phyloP scores from a whole-genome alignment of 306 rosid genomes.

The Styphnolobium japonicum region DNA sequence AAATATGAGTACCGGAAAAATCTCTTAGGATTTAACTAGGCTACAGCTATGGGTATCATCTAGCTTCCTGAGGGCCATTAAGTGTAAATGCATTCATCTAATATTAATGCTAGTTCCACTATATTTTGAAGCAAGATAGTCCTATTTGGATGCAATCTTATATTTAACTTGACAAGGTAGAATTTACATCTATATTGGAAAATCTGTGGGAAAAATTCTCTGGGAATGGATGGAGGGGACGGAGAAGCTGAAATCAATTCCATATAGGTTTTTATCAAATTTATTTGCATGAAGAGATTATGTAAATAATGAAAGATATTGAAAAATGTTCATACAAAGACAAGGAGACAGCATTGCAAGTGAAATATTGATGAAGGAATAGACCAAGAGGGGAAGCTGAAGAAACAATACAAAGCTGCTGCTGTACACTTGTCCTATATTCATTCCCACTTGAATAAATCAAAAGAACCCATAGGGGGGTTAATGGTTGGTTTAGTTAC shows the following conservation, averaged over 20 bases:
- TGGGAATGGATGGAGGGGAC: too few relatives aligned
- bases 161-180: background rate
- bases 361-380: too few relatives aligned
- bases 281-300: too few relatives aligned
- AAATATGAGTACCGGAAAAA: too few relatives aligned
- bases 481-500: too few relatives aligned
- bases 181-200: background rate
- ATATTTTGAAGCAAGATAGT: background rate
- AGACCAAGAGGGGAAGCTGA: background rate
- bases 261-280: too few relatives aligned
- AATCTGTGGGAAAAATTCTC: background rate
- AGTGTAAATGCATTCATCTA: slow-evolving; percentile 51
- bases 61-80: slow-evolving; percentile 30
- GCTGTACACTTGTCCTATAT: background rate
- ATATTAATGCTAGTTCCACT: slow-evolving; percentile 28
- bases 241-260: too few relatives aligned
- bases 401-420: background rate
- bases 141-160: too few relatives aligned
- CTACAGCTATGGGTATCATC: slow-evolving; percentile 22
- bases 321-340: too few relatives aligned
- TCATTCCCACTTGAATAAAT: background rate
- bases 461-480: background rate
- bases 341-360: too few relatives aligned
- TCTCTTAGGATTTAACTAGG: slow-evolving; percentile 32
- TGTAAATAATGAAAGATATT: too few relatives aligned